phyloP scores from a whole-genome alignment of 139 green algal species.

The Chlamydomonas sphaeroides region DNA sequence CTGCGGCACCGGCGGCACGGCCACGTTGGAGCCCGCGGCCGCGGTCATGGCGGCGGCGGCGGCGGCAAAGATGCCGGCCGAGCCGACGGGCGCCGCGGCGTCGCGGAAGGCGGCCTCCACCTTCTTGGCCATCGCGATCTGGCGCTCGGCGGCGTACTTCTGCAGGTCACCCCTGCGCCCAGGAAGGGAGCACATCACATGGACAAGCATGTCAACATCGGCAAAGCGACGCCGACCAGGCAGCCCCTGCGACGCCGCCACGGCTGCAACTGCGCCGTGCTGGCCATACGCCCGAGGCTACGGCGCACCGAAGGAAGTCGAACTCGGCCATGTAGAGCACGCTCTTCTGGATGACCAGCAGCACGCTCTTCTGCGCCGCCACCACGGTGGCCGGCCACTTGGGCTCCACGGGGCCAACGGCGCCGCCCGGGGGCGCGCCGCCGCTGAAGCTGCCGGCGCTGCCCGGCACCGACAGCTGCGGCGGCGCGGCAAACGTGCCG shows the following conservation, averaged over 20 bases:
- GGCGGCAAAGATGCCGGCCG: conserved; percentile 1
- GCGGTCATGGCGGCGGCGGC: neutral
- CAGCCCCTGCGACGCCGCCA: too few species aligned
- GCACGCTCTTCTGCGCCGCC: neutral
- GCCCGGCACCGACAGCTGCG: too few species aligned
- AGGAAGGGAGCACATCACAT: too few species aligned
- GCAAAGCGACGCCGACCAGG: too few species aligned
- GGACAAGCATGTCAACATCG: too few species aligned
- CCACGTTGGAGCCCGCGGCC: too few species aligned
- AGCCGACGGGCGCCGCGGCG: neutral
- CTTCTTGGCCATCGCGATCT: neutral
- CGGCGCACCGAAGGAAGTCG: conserved; percentile 12
- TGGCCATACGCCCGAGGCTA: too few species aligned
- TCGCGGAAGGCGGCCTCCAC: conserved; percentile 29
- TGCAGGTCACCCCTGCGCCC: too few species aligned
- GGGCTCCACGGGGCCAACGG: neutral
- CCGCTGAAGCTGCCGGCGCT: too few species aligned
- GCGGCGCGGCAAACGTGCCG: too few species aligned
- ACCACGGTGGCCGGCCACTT: conserved; percentile 39
- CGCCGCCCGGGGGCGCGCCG: neutral
- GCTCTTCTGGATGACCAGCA: conserved; percentile 21
- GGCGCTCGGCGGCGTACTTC: neutral
- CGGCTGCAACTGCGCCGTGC: too few species aligned
- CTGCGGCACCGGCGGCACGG: too few species aligned
- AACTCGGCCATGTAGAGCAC: conserved; percentile 37